phyloP scores from a whole-genome alignment of 164 flowering plant genomes.

The Berberis vulgaris region DNA sequence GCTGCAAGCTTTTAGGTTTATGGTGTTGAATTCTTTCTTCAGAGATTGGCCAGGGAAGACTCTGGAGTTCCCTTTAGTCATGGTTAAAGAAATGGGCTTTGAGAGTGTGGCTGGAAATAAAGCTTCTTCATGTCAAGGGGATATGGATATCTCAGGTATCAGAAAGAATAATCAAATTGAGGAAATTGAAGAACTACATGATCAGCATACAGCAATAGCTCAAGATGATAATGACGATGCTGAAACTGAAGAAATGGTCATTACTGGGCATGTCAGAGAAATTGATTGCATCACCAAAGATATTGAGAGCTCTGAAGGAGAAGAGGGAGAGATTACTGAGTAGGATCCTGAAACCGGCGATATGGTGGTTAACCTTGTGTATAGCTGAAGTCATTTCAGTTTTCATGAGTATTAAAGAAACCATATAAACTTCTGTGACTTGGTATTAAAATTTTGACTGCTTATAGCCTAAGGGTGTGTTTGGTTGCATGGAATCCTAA shows the following conservation, averaged over 20 bases:
- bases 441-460: too few relatives aligned
- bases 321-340: constrained; percentile 64
- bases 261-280: constrained; percentile 3
- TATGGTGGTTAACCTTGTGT: too few relatives aligned
- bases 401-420: too few relatives aligned
- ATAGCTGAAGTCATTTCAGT: too few relatives aligned
- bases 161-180: constrained; percentile 3
- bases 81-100: constrained; percentile 30
- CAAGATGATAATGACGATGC: constrained; percentile 7
- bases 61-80: constrained; percentile 45
- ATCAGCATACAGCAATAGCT: constrained; percentile 3
- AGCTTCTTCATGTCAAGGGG: constrained; percentile 5
- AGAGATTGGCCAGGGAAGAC: constrained; percentile 53
- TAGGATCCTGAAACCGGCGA: constrained; percentile 8
- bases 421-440: too few relatives aligned
- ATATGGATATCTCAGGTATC: neutral
- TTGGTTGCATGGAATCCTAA: too few relatives aligned
- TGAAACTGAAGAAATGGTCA: constrained; percentile 6
- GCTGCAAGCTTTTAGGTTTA: constrained; percentile 77
- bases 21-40: constrained; percentile 65
- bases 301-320: constrained; percentile 20
- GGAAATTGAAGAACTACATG: constrained; percentile 9
- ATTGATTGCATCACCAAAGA: constrained; percentile 1
- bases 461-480: too few relatives aligned
- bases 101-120: constrained; percentile 9